Conservation (phyloP, 192 early-diverging fungal species). For the Linnemannia hyalina region DNA sequence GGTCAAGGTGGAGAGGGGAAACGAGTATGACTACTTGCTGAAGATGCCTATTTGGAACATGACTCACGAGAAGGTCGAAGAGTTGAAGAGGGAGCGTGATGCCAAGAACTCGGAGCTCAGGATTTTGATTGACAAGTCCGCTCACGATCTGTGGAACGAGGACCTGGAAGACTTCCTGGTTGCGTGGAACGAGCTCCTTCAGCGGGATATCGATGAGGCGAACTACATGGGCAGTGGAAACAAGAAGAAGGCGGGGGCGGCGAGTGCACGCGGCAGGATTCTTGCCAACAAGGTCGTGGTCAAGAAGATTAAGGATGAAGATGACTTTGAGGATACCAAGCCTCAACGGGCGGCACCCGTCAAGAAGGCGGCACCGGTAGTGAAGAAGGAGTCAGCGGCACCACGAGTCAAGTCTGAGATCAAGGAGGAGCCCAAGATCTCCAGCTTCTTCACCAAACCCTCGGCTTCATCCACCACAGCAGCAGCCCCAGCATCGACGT, state of each 20-base stretch:
- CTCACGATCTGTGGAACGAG: conserved; percentile 84
- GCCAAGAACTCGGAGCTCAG: conserved; percentile 78
- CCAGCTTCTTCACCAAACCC: conserved; percentile 14
- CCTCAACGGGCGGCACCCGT: conserved; percentile 35
- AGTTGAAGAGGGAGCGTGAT: conserved; percentile 78
- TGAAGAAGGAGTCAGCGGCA: conserved; percentile 43
- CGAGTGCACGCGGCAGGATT: conserved; percentile 13
- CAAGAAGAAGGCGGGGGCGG: conserved; percentile 37
- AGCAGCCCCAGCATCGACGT: not conserved
- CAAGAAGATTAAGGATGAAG: conserved; percentile 47
- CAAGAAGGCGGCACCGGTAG: conserved; percentile 42
- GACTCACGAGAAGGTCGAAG: conserved; percentile 86
- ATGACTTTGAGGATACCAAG: conserved; percentile 47
- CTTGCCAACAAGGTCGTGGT: conserved; percentile 33
- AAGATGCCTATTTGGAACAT: conserved; percentile 92
- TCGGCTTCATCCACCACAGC: not conserved
- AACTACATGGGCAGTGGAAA: conserved; percentile 37
- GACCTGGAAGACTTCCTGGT: conserved; percentile 89
- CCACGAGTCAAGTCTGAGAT: conserved; percentile 58
- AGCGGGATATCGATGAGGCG: conserved; percentile 44
- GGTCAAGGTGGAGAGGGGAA: conserved; percentile 29
- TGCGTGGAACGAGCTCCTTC: conserved; percentile 78
- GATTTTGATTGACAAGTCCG: conserved; percentile 70
- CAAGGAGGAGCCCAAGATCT: conserved; percentile 41
- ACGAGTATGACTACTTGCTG: conserved; percentile 90